Conservation (phyloP, 306 rosid species). For the Cyclanthera cordifolia region DNA sequence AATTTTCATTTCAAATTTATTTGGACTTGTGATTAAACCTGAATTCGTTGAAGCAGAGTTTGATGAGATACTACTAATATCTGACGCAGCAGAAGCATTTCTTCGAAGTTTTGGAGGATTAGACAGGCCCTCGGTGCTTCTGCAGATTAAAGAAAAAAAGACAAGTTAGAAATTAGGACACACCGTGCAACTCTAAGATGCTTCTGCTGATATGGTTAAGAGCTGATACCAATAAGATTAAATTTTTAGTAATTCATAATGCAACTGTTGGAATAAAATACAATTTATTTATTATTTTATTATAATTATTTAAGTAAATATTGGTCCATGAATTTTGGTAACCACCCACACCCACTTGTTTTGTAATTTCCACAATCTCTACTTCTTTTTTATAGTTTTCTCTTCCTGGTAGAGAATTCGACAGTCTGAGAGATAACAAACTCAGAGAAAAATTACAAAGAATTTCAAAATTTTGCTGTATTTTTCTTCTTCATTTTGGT, state of each 20-base stretch:
- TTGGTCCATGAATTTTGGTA: too few species aligned
- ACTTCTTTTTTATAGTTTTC: too few species aligned
- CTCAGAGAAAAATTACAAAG: too few species aligned
- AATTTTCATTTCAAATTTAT: not conserved
- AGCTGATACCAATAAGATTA: not conserved
- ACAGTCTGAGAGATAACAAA: too few species aligned
- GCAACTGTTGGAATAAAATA: too few species aligned
- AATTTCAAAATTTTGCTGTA: too few species aligned
- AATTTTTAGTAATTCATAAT: not conserved
- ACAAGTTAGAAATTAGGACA: not conserved
- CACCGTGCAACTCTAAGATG: not conserved
- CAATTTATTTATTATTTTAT: too few species aligned
- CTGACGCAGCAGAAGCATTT: slow-evolving; percentile 56
- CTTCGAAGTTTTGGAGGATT: slow-evolving; percentile 34
- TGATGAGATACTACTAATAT: slow-evolving; percentile 44
- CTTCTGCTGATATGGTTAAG: not conserved
- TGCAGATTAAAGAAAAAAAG: slow-evolving; percentile 12
- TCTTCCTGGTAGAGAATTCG: too few species aligned
- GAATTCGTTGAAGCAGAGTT: slow-evolving; percentile 32
- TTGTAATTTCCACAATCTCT: too few species aligned
- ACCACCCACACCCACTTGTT: too few species aligned
- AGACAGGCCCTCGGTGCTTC: slow-evolving; percentile 26
- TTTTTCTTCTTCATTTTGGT: too few species aligned
- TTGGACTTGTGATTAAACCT: slow-evolving; percentile 34
- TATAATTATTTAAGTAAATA: too few species aligned